Evolutionary conservation across 192 early-diverging fungal genomes (phyloP), one percentile per base, ranked within the genome.

Genomic region (Coemansia javaensis): DNA sequence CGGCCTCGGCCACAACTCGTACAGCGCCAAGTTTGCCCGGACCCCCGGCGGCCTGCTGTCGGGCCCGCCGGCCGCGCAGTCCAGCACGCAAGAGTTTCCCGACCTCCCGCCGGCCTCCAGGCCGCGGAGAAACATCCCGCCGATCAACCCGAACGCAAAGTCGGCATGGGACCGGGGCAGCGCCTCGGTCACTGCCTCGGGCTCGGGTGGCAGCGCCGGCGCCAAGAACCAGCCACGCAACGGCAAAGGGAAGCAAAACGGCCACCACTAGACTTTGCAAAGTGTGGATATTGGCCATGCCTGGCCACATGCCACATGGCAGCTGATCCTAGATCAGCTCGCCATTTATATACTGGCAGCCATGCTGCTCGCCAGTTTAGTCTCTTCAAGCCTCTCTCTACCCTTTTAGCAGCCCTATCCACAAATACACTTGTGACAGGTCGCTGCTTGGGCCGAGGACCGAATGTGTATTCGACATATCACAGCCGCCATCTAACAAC

Each of bases 121-220:
- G 21, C 12, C 55, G 18, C 52, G 25, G 21, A 30, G 44, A 11
- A 52, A 48, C 15, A 40, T 70, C 27, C 36, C 42, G 5, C 66
- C 66, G 16, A 43, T 70, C 28, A 34, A 63, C 23, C 55, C 59
- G 5, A 53, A 58, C 23, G 53, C 59, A 12, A 36, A 45, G 0
- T 70, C 66, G 34, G 66, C 66, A 20, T 70, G 66, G 66, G 47
- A 40, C 12, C 49, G 27, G 15, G 32, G 33, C 44, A 51, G 32
- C 32, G 11, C 21, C 63, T 33, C 44, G 21, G 23, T 17, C 50
- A 51, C 18, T 6, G 15, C 44, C 14, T 14, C 17, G 32, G 16
- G n/a, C 45, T 7, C 3, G 7, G 9, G 5, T 1, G 12, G 35
- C 11, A 36, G 22, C 40, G 27, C 5, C 38, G 30, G 22, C 40